phyloP scores from a whole-genome alignment of 1,284 basidiomycete genomes.

The Filobasidium uniguttulatum region DNA sequence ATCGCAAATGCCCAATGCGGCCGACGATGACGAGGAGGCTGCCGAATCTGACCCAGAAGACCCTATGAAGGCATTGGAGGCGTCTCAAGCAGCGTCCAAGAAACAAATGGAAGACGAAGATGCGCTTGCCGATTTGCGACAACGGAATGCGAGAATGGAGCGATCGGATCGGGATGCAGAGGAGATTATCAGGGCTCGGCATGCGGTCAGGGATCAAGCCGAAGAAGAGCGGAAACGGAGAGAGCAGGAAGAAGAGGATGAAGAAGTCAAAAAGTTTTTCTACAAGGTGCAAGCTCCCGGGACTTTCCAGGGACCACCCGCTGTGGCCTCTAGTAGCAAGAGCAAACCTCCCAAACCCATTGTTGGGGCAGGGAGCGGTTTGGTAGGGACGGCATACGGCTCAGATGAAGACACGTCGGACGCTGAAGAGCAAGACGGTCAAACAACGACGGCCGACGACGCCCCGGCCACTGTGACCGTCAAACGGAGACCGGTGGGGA shows the following conservation, averaged over 20 bases:
- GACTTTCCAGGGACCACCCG: constrained; percentile 28
- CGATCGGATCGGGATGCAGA: constrained; percentile 46
- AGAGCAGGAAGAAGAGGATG: constrained; percentile 84
- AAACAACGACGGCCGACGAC: constrained; percentile 9
- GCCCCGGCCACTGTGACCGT: constrained; percentile 47
- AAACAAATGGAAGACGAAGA: constrained; percentile 98
- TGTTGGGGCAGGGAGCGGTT: background rate
- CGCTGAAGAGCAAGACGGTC: constrained; percentile 18
- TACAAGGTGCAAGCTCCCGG: constrained; percentile 47
- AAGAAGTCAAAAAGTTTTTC: constrained; percentile 71
- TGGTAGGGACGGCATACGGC: constrained; percentile 14
- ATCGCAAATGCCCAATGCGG: constrained; percentile 28
- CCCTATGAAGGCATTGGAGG: constrained; percentile 83
- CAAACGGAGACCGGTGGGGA: constrained; percentile 48
- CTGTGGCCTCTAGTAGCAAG: constrained; percentile 27
- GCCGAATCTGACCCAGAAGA: constrained; percentile 50
- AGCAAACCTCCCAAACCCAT: constrained; percentile 20
- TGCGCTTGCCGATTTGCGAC: constrained; percentile 80
- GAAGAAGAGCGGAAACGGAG: constrained; percentile 41
- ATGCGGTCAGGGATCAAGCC: constrained; percentile 37
- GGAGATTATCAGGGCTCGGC: constrained; percentile 25
- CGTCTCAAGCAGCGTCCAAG: constrained; percentile 76
- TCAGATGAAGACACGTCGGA: constrained; percentile 16
- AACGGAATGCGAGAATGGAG: constrained; percentile 79
- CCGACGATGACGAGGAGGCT: constrained; percentile 31